These are phyloP conservation scores for Mixia osmundae DNA, from an alignment of 1,284 basidiomycete genomes.

Conservation along the genomic window DNA sequence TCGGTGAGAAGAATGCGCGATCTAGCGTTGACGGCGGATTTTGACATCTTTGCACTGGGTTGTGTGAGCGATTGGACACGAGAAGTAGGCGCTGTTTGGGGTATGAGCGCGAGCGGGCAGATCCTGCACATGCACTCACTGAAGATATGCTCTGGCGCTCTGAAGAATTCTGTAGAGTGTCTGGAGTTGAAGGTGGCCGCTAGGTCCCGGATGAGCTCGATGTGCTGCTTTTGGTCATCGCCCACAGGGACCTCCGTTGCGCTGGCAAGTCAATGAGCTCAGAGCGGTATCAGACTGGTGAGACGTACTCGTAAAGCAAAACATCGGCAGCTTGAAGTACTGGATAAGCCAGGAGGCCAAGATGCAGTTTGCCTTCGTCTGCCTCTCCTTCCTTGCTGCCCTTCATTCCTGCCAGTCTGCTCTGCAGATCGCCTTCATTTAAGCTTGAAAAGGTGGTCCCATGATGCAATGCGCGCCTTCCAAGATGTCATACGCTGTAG, in stretches of 20 bases:
- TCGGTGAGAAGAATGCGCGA: constrained; percentile 78
- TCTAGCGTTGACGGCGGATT: constrained; percentile 53
- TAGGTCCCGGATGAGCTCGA: constrained; percentile 64
- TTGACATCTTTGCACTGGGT: constrained; percentile 80
- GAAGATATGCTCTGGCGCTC: constrained; percentile 44
- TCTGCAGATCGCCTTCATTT: constrained; percentile 47
- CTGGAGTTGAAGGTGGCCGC: constrained; percentile 60
- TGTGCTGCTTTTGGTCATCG: constrained; percentile 82
- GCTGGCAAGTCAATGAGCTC: constrained; percentile 25
- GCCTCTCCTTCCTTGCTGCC: too few relatives aligned
- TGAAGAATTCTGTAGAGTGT: constrained; percentile 34
- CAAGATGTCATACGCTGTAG: constrained; percentile 81
- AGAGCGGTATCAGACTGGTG: not conserved
- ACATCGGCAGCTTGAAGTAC: constrained; percentile 87
- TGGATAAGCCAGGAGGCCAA: constrained; percentile 76
- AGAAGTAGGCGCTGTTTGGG: constrained; percentile 38
- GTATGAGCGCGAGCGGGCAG: constrained; percentile 1
- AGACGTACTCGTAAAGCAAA: constrained; percentile 46
- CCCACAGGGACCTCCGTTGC: constrained; percentile 85
- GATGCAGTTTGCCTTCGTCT: constrained; percentile 52
- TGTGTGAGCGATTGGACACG: constrained; percentile 51
- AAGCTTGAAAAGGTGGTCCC: constrained; percentile 29
- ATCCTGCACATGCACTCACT: constrained; percentile 30
- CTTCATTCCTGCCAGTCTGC: too few relatives aligned
- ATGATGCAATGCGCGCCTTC: constrained; percentile 38